A percentile compares a stretch with the other conserved stretches of the same genome.
Conservation (phyloP, 2,329 filamentous ascomycete genomes). For the Plenodomus biglobosus region DNA sequence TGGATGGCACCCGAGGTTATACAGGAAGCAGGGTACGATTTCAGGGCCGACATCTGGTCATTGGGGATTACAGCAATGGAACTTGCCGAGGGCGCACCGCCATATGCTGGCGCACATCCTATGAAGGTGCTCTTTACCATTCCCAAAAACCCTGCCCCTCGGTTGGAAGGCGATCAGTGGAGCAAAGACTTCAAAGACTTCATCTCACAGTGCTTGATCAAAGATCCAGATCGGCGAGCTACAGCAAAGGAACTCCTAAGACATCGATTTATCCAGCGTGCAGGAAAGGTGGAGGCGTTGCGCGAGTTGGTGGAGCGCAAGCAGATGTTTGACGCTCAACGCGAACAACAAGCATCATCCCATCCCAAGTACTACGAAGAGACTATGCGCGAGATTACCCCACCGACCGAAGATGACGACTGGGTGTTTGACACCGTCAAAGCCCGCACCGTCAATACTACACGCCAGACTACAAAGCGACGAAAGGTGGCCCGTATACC, state of each 20-base stretch:
- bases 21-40: constrained; percentile 95
- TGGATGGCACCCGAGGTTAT: constrained; percentile 99
- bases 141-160: constrained; percentile 83
- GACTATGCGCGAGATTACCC: constrained; percentile 73
- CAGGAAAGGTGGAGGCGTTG: constrained; percentile 83
- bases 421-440: constrained; percentile 97
- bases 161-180: constrained; percentile 77
- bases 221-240: constrained; percentile 82
- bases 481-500: constrained; percentile 52
- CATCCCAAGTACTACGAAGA: constrained; percentile 91
- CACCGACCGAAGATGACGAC: constrained; percentile 72
- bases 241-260: constrained; percentile 83
- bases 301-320: constrained; percentile 84
- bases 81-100: constrained; percentile 86
- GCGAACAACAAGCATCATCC: constrained; percentile 55
- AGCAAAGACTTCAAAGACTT: constrained; percentile 95
- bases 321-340: constrained; percentile 77
- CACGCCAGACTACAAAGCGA: constrained; percentile 51
- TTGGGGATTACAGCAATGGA: constrained; percentile 93
- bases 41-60: constrained; percentile 98
- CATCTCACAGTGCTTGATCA: constrained; percentile 83
- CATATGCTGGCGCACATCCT: constrained; percentile 92
- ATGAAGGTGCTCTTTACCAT: constrained; percentile 99
- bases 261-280: constrained; percentile 83
- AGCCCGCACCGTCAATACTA: constrained; percentile 59